These are phyloP conservation scores for Tricholoma furcatifolium DNA, from an alignment of 768 basidiomycete genomes.

Conservation along the genomic window DNA sequence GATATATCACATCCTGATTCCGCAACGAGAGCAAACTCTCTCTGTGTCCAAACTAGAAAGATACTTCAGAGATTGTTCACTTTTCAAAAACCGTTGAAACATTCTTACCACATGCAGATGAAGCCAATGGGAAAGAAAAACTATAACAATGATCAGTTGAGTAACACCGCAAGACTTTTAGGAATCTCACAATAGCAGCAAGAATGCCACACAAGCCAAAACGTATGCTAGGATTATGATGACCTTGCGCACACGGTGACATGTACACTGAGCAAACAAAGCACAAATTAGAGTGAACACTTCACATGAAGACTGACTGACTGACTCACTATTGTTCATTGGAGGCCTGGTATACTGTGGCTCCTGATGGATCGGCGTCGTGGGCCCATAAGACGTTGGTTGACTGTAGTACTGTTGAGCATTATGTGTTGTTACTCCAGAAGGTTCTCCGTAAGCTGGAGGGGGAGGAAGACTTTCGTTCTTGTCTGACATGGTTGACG, in stretches of 20 bases:
- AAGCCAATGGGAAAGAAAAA: constrained; percentile 25
- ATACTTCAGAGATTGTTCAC: background rate
- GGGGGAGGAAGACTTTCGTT: constrained; percentile 1
- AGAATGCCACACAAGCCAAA: constrained; percentile 30
- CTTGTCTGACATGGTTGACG: constrained; percentile 12
- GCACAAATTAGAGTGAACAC: background rate
- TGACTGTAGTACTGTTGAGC: background rate
- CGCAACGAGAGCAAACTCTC: constrained; percentile 29
- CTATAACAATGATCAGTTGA: constrained; percentile 5
- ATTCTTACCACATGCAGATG: constrained; percentile 25
- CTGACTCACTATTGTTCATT: constrained; percentile 6
- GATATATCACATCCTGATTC: constrained; percentile 22
- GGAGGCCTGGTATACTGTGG: constrained; percentile 9
- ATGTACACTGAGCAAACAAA: constrained; percentile 14
- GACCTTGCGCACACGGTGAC: constrained; percentile 23
- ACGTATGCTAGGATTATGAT: constrained; percentile 20
- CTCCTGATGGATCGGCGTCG: constrained; percentile 2
- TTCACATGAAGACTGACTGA: background rate
- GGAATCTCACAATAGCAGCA: constrained; percentile 22
- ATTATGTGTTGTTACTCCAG: background rate
- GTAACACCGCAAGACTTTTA: background rate
- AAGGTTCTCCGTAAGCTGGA: constrained; percentile 7
- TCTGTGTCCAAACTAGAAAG: constrained; percentile 26
- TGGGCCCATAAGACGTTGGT: background rate
- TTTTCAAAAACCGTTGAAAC: background rate